Evolutionary conservation across 2,329 filamentous ascomycete genomes (phyloP).

Genomic region (Trichophyton rubrum): DNA sequence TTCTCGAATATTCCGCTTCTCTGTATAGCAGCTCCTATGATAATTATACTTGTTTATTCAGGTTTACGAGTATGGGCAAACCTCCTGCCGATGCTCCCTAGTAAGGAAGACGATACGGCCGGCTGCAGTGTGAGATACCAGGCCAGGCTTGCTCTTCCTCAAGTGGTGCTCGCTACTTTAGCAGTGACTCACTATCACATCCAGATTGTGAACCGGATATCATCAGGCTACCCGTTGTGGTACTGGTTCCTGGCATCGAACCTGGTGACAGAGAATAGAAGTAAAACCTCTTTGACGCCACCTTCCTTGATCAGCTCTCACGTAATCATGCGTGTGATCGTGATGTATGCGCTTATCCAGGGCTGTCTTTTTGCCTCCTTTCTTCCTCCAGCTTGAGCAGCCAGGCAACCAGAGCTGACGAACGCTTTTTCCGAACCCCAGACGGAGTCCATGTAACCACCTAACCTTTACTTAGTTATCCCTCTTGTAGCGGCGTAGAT

Average conservation of each 20-base stretch:
- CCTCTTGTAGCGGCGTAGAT: neutral
- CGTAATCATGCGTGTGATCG: conserved; percentile 51
- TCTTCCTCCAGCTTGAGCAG: conserved; percentile 64
- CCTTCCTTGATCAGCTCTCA: conserved; percentile 12
- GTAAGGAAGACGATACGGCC: conserved; percentile 6
- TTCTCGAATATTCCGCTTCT: conserved; percentile 77
- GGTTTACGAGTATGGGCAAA: conserved; percentile 28
- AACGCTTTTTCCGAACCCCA: neutral
- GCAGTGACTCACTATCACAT: conserved; percentile 77
- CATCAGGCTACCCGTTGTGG: conserved; percentile 81
- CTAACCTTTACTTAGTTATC: neutral
- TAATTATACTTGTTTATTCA: conserved; percentile 51
- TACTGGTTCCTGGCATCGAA: conserved; percentile 61
- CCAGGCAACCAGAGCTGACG: neutral
- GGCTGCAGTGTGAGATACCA: conserved; percentile 20
- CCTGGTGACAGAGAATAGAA: conserved; percentile 16
- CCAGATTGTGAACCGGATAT: conserved; percentile 81
- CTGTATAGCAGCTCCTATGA: conserved; percentile 64
- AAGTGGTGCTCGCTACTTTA: conserved; percentile 57
- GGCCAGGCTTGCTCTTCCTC: conserved; percentile 54
- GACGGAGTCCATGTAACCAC: neutral
- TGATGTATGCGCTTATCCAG: conserved; percentile 74
- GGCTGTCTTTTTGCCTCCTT: conserved; percentile 78
- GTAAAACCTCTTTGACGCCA: neutral
- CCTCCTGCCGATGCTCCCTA: neutral